Percentiles rank a stretch among this genome's conserved stretches.
These are phyloP conservation scores for Nakaseomyces uthaithaninus DNA, from an alignment of 1,139 yeast genomes.

Conservation along the genomic window DNA sequence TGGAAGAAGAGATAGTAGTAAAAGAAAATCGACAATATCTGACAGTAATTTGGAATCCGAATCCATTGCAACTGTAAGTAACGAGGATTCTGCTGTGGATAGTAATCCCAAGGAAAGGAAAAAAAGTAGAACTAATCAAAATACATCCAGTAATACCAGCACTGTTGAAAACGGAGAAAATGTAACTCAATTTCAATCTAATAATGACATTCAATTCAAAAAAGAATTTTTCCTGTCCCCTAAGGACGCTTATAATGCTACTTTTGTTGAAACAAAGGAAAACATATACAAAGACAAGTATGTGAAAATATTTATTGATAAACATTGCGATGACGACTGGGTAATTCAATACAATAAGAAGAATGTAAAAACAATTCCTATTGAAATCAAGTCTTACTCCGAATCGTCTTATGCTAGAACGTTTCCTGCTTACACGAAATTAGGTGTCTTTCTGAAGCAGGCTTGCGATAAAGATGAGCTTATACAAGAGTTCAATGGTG, in stretches of 20 bases:
- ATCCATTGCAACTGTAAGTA: slow-evolving; percentile 22
- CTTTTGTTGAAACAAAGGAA: slow-evolving; percentile 40
- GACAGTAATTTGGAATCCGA: slow-evolving; percentile 7
- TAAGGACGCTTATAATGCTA: slow-evolving; percentile 43
- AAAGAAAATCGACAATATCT: slow-evolving; percentile 17
- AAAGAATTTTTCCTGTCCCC: slow-evolving; percentile 31
- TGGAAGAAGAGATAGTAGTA: slow-evolving; percentile 5
- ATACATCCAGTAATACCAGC: slow-evolving; percentile 1
- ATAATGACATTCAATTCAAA: slow-evolving; percentile 20
- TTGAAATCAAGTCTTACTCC: slow-evolving; percentile 32
- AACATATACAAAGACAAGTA: slow-evolving; percentile 42
- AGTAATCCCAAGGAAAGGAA: slow-evolving; percentile 18
- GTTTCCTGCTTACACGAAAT: slow-evolving; percentile 63
- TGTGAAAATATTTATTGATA: slow-evolving; percentile 27
- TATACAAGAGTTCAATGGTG: slow-evolving; percentile 65
- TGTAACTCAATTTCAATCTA: not conserved
- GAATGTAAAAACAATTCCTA: slow-evolving; percentile 18
- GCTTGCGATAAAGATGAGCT: slow-evolving; percentile 41
- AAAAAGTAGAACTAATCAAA: slow-evolving; percentile 8
- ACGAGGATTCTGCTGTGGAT: slow-evolving; percentile 6
- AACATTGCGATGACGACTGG: slow-evolving; percentile 29
- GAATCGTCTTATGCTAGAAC: slow-evolving; percentile 29
- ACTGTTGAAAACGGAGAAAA: not conserved
- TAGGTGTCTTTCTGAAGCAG: slow-evolving; percentile 51
- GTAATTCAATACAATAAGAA: slow-evolving; percentile 19